These are phyloP conservation scores for Fomitopsis pinicola DNA, from an alignment of 1,284 basidiomycete species.

Conservation along the genomic window DNA sequence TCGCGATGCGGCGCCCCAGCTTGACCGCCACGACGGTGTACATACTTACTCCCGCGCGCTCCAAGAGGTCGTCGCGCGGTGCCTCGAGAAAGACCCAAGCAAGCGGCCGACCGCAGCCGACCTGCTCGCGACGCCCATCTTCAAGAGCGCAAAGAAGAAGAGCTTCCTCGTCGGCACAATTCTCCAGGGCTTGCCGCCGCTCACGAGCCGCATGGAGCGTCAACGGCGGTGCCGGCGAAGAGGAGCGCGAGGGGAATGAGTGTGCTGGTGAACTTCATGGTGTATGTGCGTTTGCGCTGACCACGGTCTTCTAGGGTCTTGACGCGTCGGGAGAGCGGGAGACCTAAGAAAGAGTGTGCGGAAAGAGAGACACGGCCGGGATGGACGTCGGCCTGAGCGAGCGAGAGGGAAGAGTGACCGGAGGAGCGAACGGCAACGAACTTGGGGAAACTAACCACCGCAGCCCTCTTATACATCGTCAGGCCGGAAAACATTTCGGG, in stretches of 20 bases:
- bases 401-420: not conserved
- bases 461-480: not conserved
- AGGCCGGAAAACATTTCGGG: not conserved
- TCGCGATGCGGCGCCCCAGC: conserved; percentile 66
- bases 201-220: conserved; percentile 68
- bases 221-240: conserved; percentile 17
- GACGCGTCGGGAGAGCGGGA: not conserved
- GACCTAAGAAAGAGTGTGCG: conserved; percentile 9
- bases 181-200: conserved; percentile 66
- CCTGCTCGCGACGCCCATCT: conserved; percentile 77
- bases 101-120: conserved; percentile 77
- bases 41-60: conserved; percentile 80
- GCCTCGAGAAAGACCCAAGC: conserved; percentile 78
- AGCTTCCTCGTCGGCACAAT: conserved; percentile 71
- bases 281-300: not conserved
- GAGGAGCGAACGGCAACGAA: not conserved
- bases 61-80: conserved; percentile 78
- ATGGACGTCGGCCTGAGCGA: conserved; percentile 8
- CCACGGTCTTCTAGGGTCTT: conserved; percentile 1
- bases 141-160: conserved; percentile 73
- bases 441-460: not conserved
- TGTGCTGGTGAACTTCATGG: conserved; percentile 25
- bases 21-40: conserved; percentile 69
- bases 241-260: conserved; percentile 23
- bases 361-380: conserved; percentile 6